phyloP scores from a whole-genome alignment of 768 basidiomycete genomes.

The Hypsizygus marmoreus region DNA sequence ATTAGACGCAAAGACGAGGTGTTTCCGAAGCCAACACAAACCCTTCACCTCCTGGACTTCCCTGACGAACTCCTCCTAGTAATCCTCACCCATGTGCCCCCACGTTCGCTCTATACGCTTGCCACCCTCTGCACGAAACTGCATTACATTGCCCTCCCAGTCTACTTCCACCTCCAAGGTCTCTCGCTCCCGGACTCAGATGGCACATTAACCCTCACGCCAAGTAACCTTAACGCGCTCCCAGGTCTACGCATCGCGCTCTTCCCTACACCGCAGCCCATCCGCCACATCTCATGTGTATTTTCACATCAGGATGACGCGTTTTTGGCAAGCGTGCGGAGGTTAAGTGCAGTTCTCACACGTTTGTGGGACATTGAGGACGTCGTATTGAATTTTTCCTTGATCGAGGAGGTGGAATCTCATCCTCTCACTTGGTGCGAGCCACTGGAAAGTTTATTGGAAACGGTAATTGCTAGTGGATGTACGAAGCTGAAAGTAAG shows the following conservation, averaged over 20 bases:
- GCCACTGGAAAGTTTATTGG: conserved; percentile 2
- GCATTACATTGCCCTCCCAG: not conserved
- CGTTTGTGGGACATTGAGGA: not conserved
- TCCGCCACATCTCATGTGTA: not conserved
- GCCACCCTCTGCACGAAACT: conserved; percentile 1
- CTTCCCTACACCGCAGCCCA: not conserved
- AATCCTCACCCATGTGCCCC: not conserved
- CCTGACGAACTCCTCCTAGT: conserved; percentile 4
- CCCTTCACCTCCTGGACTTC: conserved; percentile 1
- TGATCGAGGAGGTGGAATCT: not conserved
- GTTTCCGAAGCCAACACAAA: not conserved
- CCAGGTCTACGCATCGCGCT: conserved; percentile 2
- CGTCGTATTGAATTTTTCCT: not conserved
- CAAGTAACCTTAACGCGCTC: not conserved
- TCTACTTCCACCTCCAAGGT: not conserved
- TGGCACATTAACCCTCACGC: not conserved
- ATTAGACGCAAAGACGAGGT: not conserved
- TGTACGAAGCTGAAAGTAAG: not conserved
- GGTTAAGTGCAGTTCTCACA: not conserved
- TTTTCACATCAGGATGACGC: not conserved
- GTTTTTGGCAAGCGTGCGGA: conserved; percentile 1
- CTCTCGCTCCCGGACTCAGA: not conserved
- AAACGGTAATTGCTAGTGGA: not conserved
- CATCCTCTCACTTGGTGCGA: not conserved
- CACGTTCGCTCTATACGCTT: not conserved